Evolutionary conservation across 352 stramenopile genomes (phyloP), one percentile per base, ranked within the genome.

Genomic region (Globisporangium carolinianum): DNA sequence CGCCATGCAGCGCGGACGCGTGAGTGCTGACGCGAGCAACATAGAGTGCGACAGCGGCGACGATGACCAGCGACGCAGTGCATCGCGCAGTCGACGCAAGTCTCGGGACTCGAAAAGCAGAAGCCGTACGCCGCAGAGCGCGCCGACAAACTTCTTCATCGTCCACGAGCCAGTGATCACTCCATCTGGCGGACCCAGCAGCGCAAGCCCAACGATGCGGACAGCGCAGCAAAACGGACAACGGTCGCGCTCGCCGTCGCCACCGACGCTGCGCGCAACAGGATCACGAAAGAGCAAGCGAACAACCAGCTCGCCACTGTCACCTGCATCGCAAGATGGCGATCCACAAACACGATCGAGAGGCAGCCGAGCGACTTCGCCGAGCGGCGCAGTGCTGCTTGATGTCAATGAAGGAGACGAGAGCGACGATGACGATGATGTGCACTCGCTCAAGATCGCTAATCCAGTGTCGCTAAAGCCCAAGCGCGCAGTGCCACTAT

Each of bases 91-190:
- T 14, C 15, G 18, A 5, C 45, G 51, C 17, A 46, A 37, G n/a
- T 6, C n/a, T 4, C 55, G 41, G n/a, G 36, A 45, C 32, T 59
- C 58, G 0, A 56, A 51, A 7, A 47, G 38, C 6, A 48, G 35
- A 10, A 14, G 32, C 38, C 15, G 48, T 32, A 50, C 37, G 3
- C 18, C 60, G 46, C 36, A 48, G 6, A 62, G 53, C 4, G 18
- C 65, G 17, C 64, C 70, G 0, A 60, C 74, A 1, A 75, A 76
- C 41, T 87, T 89, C 51, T 89, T 87, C 52, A 86, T 89, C 50
- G 78, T 89, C 51, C 76, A 86, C 41, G 76, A 89, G 53, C 68
- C 74, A 3, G 65, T 61, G 18, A 69, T 74, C n/a, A 60, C 62
- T 18, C 66, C 71, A n/a, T 68, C 54, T 3, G 71, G 70, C 14